Conservation (phyloP, 768 basidiomycete genomes). For the Rhizopogon vulgaris region DNA sequence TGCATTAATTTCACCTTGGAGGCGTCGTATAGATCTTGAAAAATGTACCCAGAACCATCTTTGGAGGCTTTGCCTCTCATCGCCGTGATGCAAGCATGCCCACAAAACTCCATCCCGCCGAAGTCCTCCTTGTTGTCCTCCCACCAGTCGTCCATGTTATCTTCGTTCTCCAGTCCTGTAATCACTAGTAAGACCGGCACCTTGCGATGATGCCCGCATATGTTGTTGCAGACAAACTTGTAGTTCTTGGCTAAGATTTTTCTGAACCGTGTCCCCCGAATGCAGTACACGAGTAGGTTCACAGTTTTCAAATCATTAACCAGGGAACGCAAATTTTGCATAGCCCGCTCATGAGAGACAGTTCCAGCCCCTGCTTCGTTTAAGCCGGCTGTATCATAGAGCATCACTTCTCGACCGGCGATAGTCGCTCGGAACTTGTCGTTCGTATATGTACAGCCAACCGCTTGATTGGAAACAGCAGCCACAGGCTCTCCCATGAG, state of each 20-base stretch:
- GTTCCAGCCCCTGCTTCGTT: constrained; percentile 16
- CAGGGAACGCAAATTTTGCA: constrained; percentile 1
- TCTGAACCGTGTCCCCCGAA: constrained; percentile 25
- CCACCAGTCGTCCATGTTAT: constrained; percentile 29
- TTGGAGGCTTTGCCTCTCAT: constrained; percentile 12
- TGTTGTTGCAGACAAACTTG: constrained; percentile 22
- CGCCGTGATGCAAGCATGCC: constrained; percentile 28
- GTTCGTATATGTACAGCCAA: too few relatives aligned
- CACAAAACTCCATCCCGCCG: constrained; percentile 15
- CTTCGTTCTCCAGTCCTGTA: constrained; percentile 35
- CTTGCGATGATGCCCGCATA: too few relatives aligned
- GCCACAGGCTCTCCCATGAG: constrained; percentile 15
- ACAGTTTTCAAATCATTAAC: constrained; percentile 6
- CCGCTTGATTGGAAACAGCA: not conserved
- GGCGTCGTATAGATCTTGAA: too few relatives aligned
- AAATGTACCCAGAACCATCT: too few relatives aligned
- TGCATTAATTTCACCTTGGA: too few relatives aligned
- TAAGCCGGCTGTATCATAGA: constrained; percentile 27
- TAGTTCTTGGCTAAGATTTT: constrained; percentile 22
- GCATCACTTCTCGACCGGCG: not conserved
- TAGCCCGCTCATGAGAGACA: not conserved
- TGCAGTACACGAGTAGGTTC: constrained; percentile 26
- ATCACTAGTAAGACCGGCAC: constrained; percentile 35
- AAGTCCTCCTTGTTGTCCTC: constrained; percentile 12
- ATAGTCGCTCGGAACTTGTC: not conserved